These are phyloP conservation scores for Lophiotrema nucula DNA, from an alignment of 495 filamentous ascomycete genomes.

Conservation along the genomic window DNA sequence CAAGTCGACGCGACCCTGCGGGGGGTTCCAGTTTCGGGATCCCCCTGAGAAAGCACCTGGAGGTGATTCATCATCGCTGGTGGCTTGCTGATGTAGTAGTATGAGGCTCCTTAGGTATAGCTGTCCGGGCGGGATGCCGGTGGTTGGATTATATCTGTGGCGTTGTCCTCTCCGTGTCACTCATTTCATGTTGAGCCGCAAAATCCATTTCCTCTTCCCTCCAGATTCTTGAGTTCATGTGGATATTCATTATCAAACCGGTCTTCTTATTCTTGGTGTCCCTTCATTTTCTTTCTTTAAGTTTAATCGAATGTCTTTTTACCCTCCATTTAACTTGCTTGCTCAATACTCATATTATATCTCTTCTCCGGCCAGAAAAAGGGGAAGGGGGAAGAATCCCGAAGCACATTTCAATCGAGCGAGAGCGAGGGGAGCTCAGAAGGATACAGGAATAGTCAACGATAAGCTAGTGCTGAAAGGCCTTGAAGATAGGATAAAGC, in stretches of 20 bases:
- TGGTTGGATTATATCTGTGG: conserved; percentile 12
- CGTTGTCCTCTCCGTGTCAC: conserved; percentile 6
- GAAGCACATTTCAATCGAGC: conserved; percentile 11
- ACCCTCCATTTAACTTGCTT: conserved; percentile 14
- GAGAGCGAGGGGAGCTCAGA: conserved; percentile 13
- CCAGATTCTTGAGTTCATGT: conserved; percentile 11
- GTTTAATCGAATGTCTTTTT: conserved; percentile 9
- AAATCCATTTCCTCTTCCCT: conserved; percentile 12
- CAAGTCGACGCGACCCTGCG: conserved; percentile 18
- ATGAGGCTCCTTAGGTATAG: conserved; percentile 13
- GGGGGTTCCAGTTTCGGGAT: conserved; percentile 19
- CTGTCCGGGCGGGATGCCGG: conserved; percentile 11
- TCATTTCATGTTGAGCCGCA: conserved; percentile 14
- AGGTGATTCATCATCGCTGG: conserved; percentile 14
- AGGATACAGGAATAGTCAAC: conserved; percentile 15
- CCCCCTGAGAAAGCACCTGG: conserved; percentile 14
- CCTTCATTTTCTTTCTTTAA: conserved; percentile 14
- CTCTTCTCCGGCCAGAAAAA: conserved; percentile 14
- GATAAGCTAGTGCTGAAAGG: conserved; percentile 20
- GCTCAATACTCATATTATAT: conserved; percentile 6
- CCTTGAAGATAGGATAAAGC: conserved; percentile 10
- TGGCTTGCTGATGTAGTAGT: conserved; percentile 19
- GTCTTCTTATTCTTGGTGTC: conserved; percentile 15
- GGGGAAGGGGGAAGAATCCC: conserved; percentile 5
- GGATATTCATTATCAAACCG: conserved; percentile 1